A percentile compares a stretch with the other conserved stretches of the same genome.
Evolutionary conservation across 2,329 filamentous ascomycete genomes (phyloP).

Genomic region (Elsinoe perseae): DNA sequence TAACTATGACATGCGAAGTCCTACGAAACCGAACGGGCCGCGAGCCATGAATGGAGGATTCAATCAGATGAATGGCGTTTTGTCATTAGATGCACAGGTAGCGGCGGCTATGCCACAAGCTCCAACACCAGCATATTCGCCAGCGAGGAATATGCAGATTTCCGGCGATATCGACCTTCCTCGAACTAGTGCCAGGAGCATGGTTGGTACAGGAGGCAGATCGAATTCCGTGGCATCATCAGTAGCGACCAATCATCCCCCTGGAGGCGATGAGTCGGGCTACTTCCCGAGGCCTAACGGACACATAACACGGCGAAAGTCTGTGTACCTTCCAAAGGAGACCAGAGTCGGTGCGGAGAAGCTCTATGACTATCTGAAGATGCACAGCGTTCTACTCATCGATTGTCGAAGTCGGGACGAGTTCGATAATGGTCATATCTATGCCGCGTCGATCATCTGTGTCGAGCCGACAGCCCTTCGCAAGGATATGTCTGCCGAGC

Average conservation of each 20-base stretch:
- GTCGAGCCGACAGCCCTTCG: conserved; percentile 75
- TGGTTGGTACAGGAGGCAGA: conserved; percentile 48
- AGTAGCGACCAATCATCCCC: conserved; percentile 34
- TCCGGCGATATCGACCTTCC: conserved; percentile 58
- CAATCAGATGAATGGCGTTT: conserved; percentile 13
- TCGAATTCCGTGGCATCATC: conserved; percentile 44
- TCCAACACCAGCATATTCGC: conserved; percentile 69
- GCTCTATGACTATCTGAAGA: conserved; percentile 61
- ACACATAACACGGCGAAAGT: conserved; percentile 31
- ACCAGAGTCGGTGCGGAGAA: conserved; percentile 60
- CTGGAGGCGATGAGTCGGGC: conserved; percentile 25
- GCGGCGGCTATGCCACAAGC: conserved; percentile 57
- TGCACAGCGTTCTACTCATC: conserved; percentile 67
- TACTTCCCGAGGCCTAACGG: conserved; percentile 35
- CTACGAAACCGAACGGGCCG: conserved; percentile 34
- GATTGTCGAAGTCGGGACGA: conserved; percentile 73
- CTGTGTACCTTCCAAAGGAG: conserved; percentile 46
- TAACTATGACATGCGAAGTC: conserved; percentile 20
- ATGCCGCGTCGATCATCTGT: conserved; percentile 75
- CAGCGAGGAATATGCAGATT: conserved; percentile 63
- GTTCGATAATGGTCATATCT: conserved; percentile 85
- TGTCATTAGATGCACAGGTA: conserved; percentile 45
- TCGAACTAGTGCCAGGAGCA: conserved; percentile 55
- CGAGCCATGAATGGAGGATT: conserved; percentile 42
- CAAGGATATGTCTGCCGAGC: conserved; percentile 57